These are phyloP conservation scores for Aspergillus campestris DNA, from an alignment of 495 filamentous ascomycete genomes.

Conservation along the genomic window DNA sequence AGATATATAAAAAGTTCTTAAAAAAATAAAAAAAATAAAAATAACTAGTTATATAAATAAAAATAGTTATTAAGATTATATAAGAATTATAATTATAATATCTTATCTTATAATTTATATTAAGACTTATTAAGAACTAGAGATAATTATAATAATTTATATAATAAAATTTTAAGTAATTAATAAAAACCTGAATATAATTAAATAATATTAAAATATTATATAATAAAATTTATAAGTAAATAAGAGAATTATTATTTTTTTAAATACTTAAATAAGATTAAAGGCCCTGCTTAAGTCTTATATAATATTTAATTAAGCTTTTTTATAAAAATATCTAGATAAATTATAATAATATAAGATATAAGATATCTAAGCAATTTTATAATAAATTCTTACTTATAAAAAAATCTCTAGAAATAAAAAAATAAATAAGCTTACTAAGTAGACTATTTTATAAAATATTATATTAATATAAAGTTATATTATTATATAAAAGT, in stretches of 20 bases:
- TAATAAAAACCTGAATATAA: too few relatives aligned
- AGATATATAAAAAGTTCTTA: background rate
- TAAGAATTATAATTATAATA: slow-evolving; percentile 2
- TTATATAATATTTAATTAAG: background rate
- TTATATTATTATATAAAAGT: too few relatives aligned
- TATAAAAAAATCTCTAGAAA: slow-evolving; percentile 4
- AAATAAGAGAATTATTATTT: too few relatives aligned
- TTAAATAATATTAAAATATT: too few relatives aligned
- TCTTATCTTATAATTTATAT: too few relatives aligned
- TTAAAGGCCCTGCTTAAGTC: too few relatives aligned
- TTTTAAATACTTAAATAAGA: too few relatives aligned
- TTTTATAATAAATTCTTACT: background rate
- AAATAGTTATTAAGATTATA: slow-evolving; percentile 5
- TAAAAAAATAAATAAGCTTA: background rate
- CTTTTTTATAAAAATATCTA: slow-evolving; percentile 4
- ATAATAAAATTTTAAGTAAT: background rate
- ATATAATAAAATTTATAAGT: too few relatives aligned
- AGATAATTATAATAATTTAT: too few relatives aligned
- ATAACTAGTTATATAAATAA: slow-evolving; percentile 8
- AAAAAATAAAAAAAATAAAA: background rate
- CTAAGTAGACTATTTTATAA: background rate
- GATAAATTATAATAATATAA: slow-evolving; percentile 2
- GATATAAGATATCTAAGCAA: background rate
- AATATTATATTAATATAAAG: background rate
- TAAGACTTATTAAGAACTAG: too few relatives aligned